Evolutionary conservation across 2,329 filamentous ascomycete species (phyloP).

Genomic region (Eurotiales sp.): DNA sequence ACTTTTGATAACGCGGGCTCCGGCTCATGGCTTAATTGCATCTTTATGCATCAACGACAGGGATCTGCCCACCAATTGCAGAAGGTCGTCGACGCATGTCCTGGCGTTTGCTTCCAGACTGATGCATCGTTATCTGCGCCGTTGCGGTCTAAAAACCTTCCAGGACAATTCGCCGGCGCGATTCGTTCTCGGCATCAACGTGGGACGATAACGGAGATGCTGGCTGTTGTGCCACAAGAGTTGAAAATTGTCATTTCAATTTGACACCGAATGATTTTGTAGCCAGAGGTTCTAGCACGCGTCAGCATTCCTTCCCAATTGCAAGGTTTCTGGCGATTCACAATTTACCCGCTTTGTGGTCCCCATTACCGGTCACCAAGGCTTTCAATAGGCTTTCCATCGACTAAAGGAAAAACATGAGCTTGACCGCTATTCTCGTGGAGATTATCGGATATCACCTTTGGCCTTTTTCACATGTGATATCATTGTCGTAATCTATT

Average conservation of each 20-base stretch:
- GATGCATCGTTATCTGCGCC: slow-evolving; percentile 11
- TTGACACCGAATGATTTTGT: not conserved
- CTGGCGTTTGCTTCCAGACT: slow-evolving; percentile 9
- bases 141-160: not conserved
- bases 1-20: slow-evolving; percentile 6
- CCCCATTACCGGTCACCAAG: not conserved
- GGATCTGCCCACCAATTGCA: slow-evolving; percentile 12
- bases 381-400: slow-evolving; percentile 6
- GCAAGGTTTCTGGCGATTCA: slow-evolving; percentile 12
- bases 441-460: slow-evolving; percentile 1
- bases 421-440: slow-evolving; percentile 15
- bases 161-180: not conserved
- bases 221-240: not conserved
- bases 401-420: not conserved
- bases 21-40: not conserved
- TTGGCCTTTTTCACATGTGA: slow-evolving; percentile 10
- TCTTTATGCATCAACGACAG: slow-evolving; percentile 12
- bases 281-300: slow-evolving; percentile 12
- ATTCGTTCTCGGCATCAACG: not conserved
- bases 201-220: slow-evolving; percentile 8
- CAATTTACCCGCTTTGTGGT: slow-evolving; percentile 14
- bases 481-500: slow-evolving; percentile 5
- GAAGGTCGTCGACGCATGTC: slow-evolving; percentile 9
- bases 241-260: not conserved
- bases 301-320: not conserved